These are phyloP conservation scores for sorghum (Sorghum bicolor) DNA, from an alignment of 176 grass and related monocot genomes.

Conservation along the genomic window Sorghum_bicolor_NCBIv3 NC_012870.2:9285001-9285500, in stretches of 20 bases:
- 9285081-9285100: slow-evolving; percentile 95
- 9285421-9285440: neutral
- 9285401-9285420: neutral
- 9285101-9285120: neutral
- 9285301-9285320: neutral
- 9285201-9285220: neutral
- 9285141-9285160: neutral
- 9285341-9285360: neutral
- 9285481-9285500: no score
- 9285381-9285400: neutral
- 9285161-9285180: neutral
- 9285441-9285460: neutral
- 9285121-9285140: neutral
- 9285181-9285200: neutral
- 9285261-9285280: neutral
- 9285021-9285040: slow-evolving; percentile 63
- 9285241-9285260: neutral
- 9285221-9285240: neutral
- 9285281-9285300: neutral
- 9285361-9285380: neutral
- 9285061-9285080: slow-evolving; percentile 73
- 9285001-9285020: slow-evolving; percentile 60
- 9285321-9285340: neutral
- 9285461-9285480: neutral
- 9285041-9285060: slow-evolving; percentile 99